Percentiles rank a stretch among this genome's conserved stretches.
Conservation (phyloP, 75 land plant genomes). For the Cupressus sempervirens region DNA sequence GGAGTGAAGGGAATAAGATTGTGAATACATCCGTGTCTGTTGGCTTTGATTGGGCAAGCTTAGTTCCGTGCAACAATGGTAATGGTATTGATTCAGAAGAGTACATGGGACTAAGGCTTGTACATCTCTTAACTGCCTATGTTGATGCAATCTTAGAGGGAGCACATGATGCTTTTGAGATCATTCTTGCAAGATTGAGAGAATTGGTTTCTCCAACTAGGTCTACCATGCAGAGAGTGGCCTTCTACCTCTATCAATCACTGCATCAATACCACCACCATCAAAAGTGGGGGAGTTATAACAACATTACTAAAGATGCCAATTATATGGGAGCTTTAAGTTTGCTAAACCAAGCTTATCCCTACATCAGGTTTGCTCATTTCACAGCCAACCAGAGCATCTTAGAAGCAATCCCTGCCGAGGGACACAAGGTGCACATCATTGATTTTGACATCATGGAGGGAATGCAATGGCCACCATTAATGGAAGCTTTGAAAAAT, state of each 20-base stretch:
- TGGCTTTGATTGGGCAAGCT: no score
- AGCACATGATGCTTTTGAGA: conserved; percentile 35
- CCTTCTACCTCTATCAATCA: conserved; percentile 40
- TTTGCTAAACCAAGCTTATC: conserved; percentile 10
- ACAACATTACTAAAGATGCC: neutral
- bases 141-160: conserved; percentile 16
- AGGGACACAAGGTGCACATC: conserved; percentile 27
- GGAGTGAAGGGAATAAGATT: no score
- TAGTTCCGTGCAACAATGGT: neutral
- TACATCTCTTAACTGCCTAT: conserved; percentile 45
- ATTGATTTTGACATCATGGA: conserved; percentile 66
- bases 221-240: conserved; percentile 48
- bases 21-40: conserved; percentile 10
- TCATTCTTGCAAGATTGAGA: conserved; percentile 62
- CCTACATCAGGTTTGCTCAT: conserved; percentile 9
- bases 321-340: neutral
- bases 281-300: neutral
- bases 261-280: neutral
- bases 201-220: conserved; percentile 39
- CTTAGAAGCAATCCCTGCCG: neutral
- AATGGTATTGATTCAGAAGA: conserved; percentile 12
- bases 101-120: conserved; percentile 29
- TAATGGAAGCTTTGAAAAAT: conserved; percentile 60
- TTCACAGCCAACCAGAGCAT: conserved; percentile 16
- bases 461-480: conserved; percentile 64